Evolutionary conservation across 352 stramenopile species (phyloP).

Genomic region (Thalassiosira sp.): DNA sequence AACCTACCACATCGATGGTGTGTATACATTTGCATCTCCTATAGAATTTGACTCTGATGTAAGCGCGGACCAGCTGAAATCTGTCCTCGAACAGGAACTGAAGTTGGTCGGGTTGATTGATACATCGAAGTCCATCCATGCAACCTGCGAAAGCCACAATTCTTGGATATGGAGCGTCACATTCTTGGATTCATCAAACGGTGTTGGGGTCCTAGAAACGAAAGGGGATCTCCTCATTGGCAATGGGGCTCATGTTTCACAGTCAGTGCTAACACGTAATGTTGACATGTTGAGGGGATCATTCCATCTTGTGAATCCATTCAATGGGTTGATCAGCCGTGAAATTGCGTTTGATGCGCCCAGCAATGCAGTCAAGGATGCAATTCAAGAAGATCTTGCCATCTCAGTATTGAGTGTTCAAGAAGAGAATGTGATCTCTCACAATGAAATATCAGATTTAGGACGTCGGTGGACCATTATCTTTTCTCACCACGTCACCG

Average conservation of each 20-base stretch:
- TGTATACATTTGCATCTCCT: constrained; percentile 49
- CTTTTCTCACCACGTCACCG: constrained; percentile 56
- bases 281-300: constrained; percentile 48
- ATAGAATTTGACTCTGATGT: constrained; percentile 52
- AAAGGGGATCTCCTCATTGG: constrained; percentile 45
- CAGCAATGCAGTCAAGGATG: constrained; percentile 46
- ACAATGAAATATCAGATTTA: constrained; percentile 49
- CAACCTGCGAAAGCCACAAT: constrained; percentile 72
- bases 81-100: constrained; percentile 47
- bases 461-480: constrained; percentile 67
- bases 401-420: constrained; percentile 55
- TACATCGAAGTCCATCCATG: constrained; percentile 57
- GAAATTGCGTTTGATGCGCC: constrained; percentile 54
- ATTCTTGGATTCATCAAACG: constrained; percentile 67
- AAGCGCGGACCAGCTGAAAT: constrained; percentile 50
- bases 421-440: constrained; percentile 48
- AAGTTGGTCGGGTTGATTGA: constrained; percentile 50
- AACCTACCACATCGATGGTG: constrained; percentile 29
- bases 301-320: constrained; percentile 53
- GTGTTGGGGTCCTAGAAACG: constrained; percentile 47
- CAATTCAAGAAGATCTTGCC: constrained; percentile 64
- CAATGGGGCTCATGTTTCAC: constrained; percentile 37
- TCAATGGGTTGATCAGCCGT: constrained; percentile 42
- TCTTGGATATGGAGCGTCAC: constrained; percentile 79
- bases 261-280: constrained; percentile 34